Conservation (phyloP, 331 rosid species). For the Cydonia oblonga region DNA sequence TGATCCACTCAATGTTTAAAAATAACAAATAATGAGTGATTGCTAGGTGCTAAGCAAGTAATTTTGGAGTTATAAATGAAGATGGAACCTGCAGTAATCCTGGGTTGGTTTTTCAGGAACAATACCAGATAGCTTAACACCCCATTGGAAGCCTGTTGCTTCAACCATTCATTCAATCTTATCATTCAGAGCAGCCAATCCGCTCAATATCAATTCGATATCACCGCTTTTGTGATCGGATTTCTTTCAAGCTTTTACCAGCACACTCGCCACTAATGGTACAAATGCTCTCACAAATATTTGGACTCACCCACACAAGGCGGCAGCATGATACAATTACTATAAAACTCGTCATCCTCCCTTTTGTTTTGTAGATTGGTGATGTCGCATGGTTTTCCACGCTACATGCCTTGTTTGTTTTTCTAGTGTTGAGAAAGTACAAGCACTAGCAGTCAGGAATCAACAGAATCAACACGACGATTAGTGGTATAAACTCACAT, state of each 20-base stretch:
- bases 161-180: slow-evolving; percentile 57
- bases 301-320: neutral
- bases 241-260: slow-evolving; percentile 59
- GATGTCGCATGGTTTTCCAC: neutral
- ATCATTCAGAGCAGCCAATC: slow-evolving; percentile 52
- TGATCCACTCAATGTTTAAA: no score
- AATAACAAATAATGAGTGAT: no score
- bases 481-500: neutral
- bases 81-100: slow-evolving; percentile 39
- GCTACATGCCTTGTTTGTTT: neutral
- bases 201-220: slow-evolving; percentile 44
- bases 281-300: slow-evolving; percentile 57
- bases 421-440: neutral
- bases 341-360: neutral
- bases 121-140: slow-evolving; percentile 27
- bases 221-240: slow-evolving; percentile 37
- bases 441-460: neutral
- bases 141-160: slow-evolving; percentile 58
- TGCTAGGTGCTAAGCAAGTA: no score
- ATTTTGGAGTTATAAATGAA: neutral
- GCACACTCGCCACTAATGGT: slow-evolving; percentile 49
- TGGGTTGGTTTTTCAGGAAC: slow-evolving; percentile 38
- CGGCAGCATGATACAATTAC: neutral
- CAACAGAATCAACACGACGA: neutral
- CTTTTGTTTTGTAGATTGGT: no score